Base-by-base conservation (phyloP, 768 basidiomycete species). In the Pleurotus platypus region DNA sequence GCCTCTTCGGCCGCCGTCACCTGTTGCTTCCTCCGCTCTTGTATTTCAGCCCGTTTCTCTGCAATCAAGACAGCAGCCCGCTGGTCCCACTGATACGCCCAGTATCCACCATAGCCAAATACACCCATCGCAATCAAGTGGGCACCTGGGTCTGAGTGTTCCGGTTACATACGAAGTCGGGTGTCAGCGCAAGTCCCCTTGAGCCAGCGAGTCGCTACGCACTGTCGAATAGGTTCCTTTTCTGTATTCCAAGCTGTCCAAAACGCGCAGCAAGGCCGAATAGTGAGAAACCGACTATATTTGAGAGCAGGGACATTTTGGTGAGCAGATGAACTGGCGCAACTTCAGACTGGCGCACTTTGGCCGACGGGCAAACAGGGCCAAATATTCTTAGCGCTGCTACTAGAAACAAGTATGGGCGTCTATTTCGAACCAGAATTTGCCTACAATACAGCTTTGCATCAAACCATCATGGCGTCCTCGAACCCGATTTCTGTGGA, bases 181-280 rank as follows among this genome's bases (percentile, higher is more conserved):
- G 39, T 7, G 9, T 58, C 9, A 37, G 24, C 27, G 13, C 8
- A 49, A 30, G 24, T 11, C 27, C 49, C 43, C 40, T n/a, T 46
- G 55, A 27, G 18, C 39, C 6, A 54, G 20, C 6, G 7, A 26
- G 16, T 35, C 8, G 30, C 56, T 18, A 82, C 92, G 69, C 67
- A 95, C 94, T 92, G 46, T 85, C 80, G 71, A 90, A 82, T 58
- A 94, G 79, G 66, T 86, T 85, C 65, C 89, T 79, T 67, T 80
- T 86, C 71, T 92, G 88, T 65, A 97, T 89, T 55, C 87, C 89
- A 20, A 97, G 84, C 73, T 95, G 93, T 64, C 90, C 92, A 59
- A 93, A 77, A 58, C 94, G 81, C 16, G 87, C 85, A 18, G 86
- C 86, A 58, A 97, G 86, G 43, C 94, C 94, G 66, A 93, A 87